Evolutionary conservation across 192 early-diverging fungal species (phyloP).

Genomic region (Phycomyces nitens): DNA sequence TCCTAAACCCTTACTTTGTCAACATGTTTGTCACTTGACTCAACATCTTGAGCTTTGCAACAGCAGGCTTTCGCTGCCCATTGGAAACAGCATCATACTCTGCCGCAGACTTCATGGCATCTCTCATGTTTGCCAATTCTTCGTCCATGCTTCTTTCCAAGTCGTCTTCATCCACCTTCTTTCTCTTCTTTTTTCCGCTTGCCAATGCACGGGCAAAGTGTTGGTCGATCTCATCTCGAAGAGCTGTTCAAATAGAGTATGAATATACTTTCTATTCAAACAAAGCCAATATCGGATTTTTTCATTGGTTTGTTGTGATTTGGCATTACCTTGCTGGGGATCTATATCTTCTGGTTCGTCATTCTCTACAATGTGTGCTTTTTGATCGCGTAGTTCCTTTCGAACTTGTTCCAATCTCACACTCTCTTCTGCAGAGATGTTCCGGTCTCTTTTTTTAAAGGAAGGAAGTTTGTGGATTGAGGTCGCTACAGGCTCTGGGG

Average conservation of each 20-base stretch:
- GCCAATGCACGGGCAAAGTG: slow-evolving; percentile 29
- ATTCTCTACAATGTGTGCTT: background rate
- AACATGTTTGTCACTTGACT: slow-evolving; percentile 50
- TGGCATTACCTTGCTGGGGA: slow-evolving; percentile 28
- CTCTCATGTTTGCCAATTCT: slow-evolving; percentile 30
- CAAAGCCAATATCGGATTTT: background rate
- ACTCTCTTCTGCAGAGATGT: slow-evolving; percentile 15
- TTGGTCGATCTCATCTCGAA: slow-evolving; percentile 32
- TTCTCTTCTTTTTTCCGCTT: slow-evolving; percentile 35
- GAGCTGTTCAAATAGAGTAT: slow-evolving; percentile 4
- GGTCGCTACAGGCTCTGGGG: background rate
- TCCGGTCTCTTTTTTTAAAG: slow-evolving; percentile 30
- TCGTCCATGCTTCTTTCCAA: slow-evolving; percentile 33
- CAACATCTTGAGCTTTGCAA: slow-evolving; percentile 68
- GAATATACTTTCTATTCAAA: background rate
- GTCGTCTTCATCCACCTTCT: slow-evolving; percentile 36
- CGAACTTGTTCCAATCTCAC: slow-evolving; percentile 27
- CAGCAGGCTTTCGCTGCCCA: slow-evolving; percentile 53
- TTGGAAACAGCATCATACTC: slow-evolving; percentile 61
- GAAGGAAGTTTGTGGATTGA: slow-evolving; percentile 23
- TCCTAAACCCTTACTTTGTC: slow-evolving; percentile 43
- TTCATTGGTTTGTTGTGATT: background rate
- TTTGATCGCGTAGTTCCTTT: slow-evolving; percentile 20
- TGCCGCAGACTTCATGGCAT: slow-evolving; percentile 54
- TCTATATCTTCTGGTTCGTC: slow-evolving; percentile 28